Base-by-base conservation (phyloP, 2,329 filamentous ascomycete genomes). In the Teratosphaeria epicoccoides region DNA sequence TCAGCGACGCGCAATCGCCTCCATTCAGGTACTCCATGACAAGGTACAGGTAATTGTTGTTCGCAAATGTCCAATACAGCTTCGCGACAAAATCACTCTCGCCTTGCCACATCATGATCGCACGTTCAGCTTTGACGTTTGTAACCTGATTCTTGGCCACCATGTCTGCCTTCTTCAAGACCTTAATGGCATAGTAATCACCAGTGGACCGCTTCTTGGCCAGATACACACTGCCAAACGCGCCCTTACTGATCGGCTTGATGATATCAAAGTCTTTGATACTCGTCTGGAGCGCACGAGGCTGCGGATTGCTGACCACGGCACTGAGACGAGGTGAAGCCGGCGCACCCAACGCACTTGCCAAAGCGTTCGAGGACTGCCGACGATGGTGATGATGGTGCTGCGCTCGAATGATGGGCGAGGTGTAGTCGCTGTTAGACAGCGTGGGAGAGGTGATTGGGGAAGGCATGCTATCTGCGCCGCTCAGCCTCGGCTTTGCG, bases 21-120 rank as follows among this genome's bases (percentile, higher is more conserved):
- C 93, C 93, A 61, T 97, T 98, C 52, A 98, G 77, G 70, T 98
- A 98, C 66, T 98, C 93, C 93, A 98, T 98, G 23, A 98, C 93
- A 53, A 98, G 77, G 66, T 97, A 98, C 23, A 98, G 82, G 66
- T 96, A 98, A 65, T 98, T 93, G 66, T 98, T 98, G 76, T 91
- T 98, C 3, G 93, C 95, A 65, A 98, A 98, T 0, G 93, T 98
- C 94, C 94, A 98, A 72, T 97, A 98, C 11, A 98, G 78, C 73
- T 98, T 98, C 24, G 93, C 93, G 52, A 98, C 93, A 67, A 98
- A 98, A 54, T 98, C 93, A 68, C 94, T 98, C 69, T 97, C 89
- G 22, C 93, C 93, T 72, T 98, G 93, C 88, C 93, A 97, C 93
- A 98, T 98, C 93, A 98, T 97, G 66, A 98, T 98, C 22, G 94